A percentile compares a stretch with the other conserved stretches of the same genome.
These are phyloP conservation scores for Tetrastigma voinierianum DNA, from an alignment of 164 flowering plant genomes.

Conservation along the genomic window DNA sequence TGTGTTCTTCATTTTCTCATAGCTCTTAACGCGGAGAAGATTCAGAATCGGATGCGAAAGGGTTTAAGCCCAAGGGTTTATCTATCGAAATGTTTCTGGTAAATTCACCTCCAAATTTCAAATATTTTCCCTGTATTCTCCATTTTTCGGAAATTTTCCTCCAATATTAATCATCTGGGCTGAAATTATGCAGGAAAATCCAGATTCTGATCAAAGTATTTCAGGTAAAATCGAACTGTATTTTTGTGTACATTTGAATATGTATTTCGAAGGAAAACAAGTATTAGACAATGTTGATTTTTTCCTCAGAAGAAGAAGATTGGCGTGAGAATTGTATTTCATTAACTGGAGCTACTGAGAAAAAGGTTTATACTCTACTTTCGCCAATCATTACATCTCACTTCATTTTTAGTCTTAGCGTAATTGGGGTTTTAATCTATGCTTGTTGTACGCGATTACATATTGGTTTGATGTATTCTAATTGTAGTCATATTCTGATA, in stretches of 20 bases:
- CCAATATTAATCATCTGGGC: too few relatives aligned
- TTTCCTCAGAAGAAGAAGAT: slow-evolving; percentile 40
- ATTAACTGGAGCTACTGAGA: slow-evolving; percentile 6
- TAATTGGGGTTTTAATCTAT: background rate
- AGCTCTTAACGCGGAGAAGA: too few relatives aligned
- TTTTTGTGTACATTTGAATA: background rate
- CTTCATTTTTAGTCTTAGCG: background rate
- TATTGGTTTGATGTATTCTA: background rate
- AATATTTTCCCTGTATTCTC: too few relatives aligned
- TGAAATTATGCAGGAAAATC: slow-evolving; percentile 12
- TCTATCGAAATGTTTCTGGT: too few relatives aligned
- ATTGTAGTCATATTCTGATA: slow-evolving; percentile 5
- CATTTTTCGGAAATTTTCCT: too few relatives aligned
- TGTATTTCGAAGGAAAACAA: background rate
- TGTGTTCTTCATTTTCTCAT: too few relatives aligned
- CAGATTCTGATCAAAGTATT: slow-evolving; percentile 54
- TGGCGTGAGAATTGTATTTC: slow-evolving; percentile 15
- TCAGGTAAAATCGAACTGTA: slow-evolving; percentile 25
- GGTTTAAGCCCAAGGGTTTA: too few relatives aligned
- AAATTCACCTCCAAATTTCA: too few relatives aligned
- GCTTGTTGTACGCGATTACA: background rate
- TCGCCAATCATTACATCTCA: too few relatives aligned
- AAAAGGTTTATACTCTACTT: slow-evolving; percentile 11
- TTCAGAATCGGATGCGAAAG: too few relatives aligned
- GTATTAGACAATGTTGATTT: background rate